Base-by-base conservation (phyloP, 306 rosid genomes). In the Fragaria vesca region DNA sequence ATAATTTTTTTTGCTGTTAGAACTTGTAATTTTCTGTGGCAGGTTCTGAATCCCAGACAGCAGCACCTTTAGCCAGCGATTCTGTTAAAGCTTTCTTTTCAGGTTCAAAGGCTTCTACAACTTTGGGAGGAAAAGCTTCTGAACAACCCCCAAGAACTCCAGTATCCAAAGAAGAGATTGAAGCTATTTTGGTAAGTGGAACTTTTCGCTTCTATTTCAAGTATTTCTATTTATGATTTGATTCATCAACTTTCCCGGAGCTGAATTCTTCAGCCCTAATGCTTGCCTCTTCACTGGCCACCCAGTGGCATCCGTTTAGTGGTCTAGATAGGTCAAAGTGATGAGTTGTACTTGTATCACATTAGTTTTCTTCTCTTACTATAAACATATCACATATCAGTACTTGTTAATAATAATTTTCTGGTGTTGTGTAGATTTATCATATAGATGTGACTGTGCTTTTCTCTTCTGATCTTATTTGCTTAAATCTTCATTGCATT, bases 81-180 rank as follows among this genome's bases (percentile, higher is more conserved):
- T 85, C 82, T 50, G 80, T n/a, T 76, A 60, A 77, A 66, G 4
- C 84, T 17, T 87, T 85, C 86, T 87, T 88, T 80, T 85, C 94
- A 2, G 51, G 88, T 74, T 86, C 91, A 50, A 86, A 85, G 40
- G 87, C 75, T 66, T 68, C 88, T 12, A 20, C 82, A 75, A 69
- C 90, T 17, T 24, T 85, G 24, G 98, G 93, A 72, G 98, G 98
- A 81, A 90, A 94, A 79, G 97, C 98, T 75, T 94, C 98, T 80
- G 90, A 84, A 83, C 98, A 94, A 78, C 98, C 97, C 54, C 87
- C 87, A 81, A 89, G 98, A 90, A 92, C 93, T 74, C 98, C 95
- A 0, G 73, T 94, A 24, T 83, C 97, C 74, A 81, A 91, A 2
- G 92, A 92, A 72, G 98, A 94, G 89, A 94, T 94, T 72, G 98